phyloP scores from a whole-genome alignment of 768 basidiomycete species.

The Cystoderma amianthinum region DNA sequence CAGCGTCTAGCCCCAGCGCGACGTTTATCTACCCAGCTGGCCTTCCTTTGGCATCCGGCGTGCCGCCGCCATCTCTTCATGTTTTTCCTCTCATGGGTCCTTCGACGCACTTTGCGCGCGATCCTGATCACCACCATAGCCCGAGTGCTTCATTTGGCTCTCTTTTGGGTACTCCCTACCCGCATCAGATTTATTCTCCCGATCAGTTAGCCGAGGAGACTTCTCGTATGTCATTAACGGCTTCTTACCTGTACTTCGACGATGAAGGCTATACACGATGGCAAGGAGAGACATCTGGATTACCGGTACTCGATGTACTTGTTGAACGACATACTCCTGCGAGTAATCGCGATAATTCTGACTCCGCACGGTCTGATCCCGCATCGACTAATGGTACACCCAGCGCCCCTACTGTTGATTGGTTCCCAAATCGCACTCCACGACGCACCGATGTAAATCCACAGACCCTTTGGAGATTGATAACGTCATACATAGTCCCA shows the following conservation, averaged over 20 bases:
- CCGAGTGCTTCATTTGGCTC: constrained; percentile 33
- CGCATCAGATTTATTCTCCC: constrained; percentile 14
- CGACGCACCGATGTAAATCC: constrained; percentile 77
- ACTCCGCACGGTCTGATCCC: constrained; percentile 15
- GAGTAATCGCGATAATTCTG: constrained; percentile 14
- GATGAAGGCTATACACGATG: constrained; percentile 84
- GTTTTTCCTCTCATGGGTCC: constrained; percentile 78
- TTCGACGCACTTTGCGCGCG: constrained; percentile 64
- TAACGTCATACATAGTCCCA: constrained; percentile 80
- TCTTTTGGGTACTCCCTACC: constrained; percentile 27
- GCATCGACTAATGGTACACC: constrained; percentile 22
- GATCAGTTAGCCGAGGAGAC: constrained; percentile 53
- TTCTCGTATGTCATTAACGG: constrained; percentile 58
- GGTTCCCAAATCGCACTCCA: constrained; percentile 82
- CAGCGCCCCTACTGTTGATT: constrained; percentile 37
- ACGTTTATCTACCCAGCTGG: constrained; percentile 35
- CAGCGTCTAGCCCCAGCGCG: constrained; percentile 23
- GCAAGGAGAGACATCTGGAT: constrained; percentile 91
- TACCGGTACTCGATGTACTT: constrained; percentile 81
- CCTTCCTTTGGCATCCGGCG: constrained; percentile 35
- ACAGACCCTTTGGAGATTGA: constrained; percentile 79
- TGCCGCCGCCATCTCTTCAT: constrained; percentile 75
- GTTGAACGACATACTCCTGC: constrained; percentile 58
- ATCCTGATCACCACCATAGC: constrained; percentile 35
- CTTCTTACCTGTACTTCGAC: constrained; percentile 81